phyloP scores from a whole-genome alignment of 257 asterid species.

The Mentha longifolia region DNA sequence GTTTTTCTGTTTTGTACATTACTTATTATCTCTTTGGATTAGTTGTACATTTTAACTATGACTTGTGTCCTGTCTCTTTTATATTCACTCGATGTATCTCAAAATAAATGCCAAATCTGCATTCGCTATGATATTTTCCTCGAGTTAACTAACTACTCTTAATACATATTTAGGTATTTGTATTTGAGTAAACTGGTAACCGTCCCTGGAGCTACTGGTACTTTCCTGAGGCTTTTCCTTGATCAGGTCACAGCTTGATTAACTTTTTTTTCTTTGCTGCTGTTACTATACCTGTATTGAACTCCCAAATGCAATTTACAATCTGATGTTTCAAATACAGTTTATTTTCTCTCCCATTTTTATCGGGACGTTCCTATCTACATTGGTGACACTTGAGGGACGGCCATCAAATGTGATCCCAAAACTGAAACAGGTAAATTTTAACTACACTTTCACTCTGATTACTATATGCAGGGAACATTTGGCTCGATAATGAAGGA shows the following conservation, averaged over 20 bases:
- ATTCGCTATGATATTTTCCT: neutral
- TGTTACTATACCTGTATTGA: neutral
- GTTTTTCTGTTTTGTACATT: neutral
- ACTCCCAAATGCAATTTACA: conserved; percentile 15
- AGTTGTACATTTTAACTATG: neutral
- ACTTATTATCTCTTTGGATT: neutral
- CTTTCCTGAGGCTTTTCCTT: conserved; percentile 69
- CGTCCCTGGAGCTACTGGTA: conserved; percentile 69
- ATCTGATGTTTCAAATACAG: conserved; percentile 45
- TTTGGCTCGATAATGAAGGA: conserved; percentile 1
- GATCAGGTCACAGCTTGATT: conserved; percentile 63
- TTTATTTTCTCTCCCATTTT: conserved; percentile 77
- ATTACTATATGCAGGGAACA: neutral
- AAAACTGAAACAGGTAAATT: conserved; percentile 77
- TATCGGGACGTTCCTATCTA: conserved; percentile 64
- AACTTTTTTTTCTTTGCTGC: neutral
- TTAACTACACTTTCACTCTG: neutral
- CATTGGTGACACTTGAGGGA: conserved; percentile 76
- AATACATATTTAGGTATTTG: conserved; percentile 57
- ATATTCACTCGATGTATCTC: neutral
- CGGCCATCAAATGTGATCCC: conserved; percentile 68
- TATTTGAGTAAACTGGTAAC: conserved; percentile 75
- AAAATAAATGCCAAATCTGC: conserved; percentile 20
- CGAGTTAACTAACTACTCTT: conserved; percentile 30
- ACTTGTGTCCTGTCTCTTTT: no score